Percentiles rank a stretch among this genome's conserved stretches.
Conservation (phyloP, 1,139 yeast species). For the Debaryomyces sp. region DNA sequence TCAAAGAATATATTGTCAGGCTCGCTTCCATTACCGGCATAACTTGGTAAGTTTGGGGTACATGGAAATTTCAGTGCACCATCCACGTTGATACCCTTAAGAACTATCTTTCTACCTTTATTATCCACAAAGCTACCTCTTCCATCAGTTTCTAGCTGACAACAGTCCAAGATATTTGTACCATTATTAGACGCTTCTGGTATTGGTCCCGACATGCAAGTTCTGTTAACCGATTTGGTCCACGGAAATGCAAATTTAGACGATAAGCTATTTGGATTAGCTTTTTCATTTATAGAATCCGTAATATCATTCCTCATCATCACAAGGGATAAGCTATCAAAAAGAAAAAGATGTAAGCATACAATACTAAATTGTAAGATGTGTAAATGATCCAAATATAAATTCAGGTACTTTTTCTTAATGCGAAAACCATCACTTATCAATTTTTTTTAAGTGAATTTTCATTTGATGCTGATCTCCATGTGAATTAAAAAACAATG, state of each 20-base stretch:
- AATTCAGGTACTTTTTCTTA: background rate
- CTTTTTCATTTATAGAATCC: conserved; percentile 22
- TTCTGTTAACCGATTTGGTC: conserved; percentile 31
- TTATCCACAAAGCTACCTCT: conserved; percentile 64
- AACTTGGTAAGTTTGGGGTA: conserved; percentile 56
- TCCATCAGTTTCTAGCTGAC: conserved; percentile 34
- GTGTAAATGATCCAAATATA: background rate
- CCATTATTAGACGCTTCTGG: conserved; percentile 3
- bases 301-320: background rate
- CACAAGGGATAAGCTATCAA: background rate
- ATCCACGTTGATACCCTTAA: conserved; percentile 85
- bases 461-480: background rate
- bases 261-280: conserved; percentile 31
- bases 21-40: conserved; percentile 47
- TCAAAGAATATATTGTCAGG: conserved; percentile 56
- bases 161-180: conserved; percentile 30
- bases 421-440: background rate
- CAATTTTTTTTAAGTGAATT: background rate
- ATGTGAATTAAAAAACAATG: background rate
- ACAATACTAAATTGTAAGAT: background rate
- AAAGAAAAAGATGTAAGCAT: background rate
- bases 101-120: conserved; percentile 58
- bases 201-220: conserved; percentile 12
- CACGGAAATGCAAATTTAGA: conserved; percentile 30
- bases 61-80: conserved; percentile 75